These are phyloP conservation scores for Venturia asperata DNA, from an alignment of 2,329 filamentous ascomycete species.

Conservation along the genomic window DNA sequence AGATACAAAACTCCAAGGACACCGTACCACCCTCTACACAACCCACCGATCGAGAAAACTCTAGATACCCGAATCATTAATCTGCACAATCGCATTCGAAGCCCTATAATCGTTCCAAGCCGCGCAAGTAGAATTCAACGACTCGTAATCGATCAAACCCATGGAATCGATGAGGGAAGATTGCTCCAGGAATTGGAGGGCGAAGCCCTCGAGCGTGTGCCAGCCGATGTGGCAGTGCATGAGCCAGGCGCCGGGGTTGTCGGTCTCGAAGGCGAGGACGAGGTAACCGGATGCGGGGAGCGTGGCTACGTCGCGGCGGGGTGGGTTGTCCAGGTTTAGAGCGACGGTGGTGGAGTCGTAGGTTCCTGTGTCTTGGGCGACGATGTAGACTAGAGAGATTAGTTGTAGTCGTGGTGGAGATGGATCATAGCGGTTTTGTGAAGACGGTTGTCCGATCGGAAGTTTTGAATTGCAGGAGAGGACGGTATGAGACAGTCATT, in stretches of 20 bases:
- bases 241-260: conserved; percentile 33
- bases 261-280: conserved; percentile 31
- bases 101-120: conserved; percentile 17
- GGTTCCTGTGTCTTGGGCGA: conserved; percentile 27
- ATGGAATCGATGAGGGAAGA: neutral
- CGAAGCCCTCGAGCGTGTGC: conserved; percentile 26
- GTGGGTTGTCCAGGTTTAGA: conserved; percentile 29
- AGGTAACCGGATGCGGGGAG: conserved; percentile 30
- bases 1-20: neutral
- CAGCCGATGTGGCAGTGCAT: conserved; percentile 36
- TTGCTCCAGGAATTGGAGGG: conserved; percentile 19
- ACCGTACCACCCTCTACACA: neutral
- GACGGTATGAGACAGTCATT: no score
- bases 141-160: conserved; percentile 8
- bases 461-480: neutral
- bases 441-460: conserved; percentile 17
- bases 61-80: conserved; percentile 21
- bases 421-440: neutral
- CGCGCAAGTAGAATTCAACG: conserved; percentile 15
- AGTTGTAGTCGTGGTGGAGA: neutral
- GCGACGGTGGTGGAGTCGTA: conserved; percentile 23
- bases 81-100: conserved; percentile 21
- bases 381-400: conserved; percentile 20
- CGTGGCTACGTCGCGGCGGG: conserved; percentile 30
- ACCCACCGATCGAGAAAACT: neutral